A percentile compares a stretch with the other conserved stretches of the same genome.
phyloP scores from a whole-genome alignment of 1,284 basidiomycete species.

The Cystobasidiaceae sp. region DNA sequence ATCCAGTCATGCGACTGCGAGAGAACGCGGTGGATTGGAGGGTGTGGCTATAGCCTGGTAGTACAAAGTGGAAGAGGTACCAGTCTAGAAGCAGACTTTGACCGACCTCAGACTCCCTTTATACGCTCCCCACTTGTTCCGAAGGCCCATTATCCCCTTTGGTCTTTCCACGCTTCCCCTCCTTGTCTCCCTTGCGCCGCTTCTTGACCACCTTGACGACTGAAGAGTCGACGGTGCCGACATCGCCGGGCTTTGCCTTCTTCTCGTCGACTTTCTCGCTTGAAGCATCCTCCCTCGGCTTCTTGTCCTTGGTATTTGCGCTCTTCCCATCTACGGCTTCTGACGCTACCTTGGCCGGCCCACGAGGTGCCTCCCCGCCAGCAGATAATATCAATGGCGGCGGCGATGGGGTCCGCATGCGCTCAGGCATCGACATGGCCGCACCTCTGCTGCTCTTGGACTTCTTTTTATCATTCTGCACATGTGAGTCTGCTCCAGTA shows the following conservation, averaged over 20 bases:
- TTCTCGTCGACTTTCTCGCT: background rate
- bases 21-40: no score
- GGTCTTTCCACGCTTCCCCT: background rate
- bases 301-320: constrained; percentile 21
- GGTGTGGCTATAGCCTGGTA: no score
- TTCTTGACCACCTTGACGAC: constrained; percentile 59
- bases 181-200: constrained; percentile 33
- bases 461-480: no score
- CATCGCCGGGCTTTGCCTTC: background rate
- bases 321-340: no score
- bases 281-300: background rate
- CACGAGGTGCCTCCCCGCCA: constrained; percentile 30
- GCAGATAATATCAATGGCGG: constrained; percentile 37
- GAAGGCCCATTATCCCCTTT: background rate
- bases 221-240: constrained; percentile 28
- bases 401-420: constrained; percentile 49
- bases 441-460: constrained; percentile 79
- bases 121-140: no score
- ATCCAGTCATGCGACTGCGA: no score
- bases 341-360: no score
- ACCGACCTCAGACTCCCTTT: no score
- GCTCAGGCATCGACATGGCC: no score
- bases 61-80: no score
- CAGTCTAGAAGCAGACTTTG: no score
- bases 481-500: background rate